Evolutionary conservation across 208 protist genomes (phyloP).

Genomic region (Trypanosoma caninum): DNA sequence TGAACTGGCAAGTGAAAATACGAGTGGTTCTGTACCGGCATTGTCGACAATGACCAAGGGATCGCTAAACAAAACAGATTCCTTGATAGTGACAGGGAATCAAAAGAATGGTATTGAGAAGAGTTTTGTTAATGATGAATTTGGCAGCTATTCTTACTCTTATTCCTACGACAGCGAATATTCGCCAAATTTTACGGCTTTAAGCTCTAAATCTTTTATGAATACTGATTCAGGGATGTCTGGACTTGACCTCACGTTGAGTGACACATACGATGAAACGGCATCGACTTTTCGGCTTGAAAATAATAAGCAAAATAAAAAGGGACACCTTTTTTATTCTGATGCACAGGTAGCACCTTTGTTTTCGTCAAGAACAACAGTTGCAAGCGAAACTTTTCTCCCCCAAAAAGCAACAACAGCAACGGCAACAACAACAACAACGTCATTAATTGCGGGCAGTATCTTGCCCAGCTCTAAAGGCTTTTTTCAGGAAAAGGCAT

Average conservation of each 20-base stretch:
- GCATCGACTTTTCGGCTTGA: too few relatives aligned
- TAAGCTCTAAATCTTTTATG: slow-evolving; percentile 20
- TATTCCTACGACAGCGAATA: slow-evolving; percentile 22
- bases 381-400: too few relatives aligned
- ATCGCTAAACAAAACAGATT: neutral
- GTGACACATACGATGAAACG: neutral
- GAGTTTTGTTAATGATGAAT: neutral
- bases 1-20: neutral
- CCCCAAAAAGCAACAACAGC: neutral
- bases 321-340: too few relatives aligned
- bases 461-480: too few relatives aligned
- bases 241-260: neutral
- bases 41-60: neutral
- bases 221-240: neutral
- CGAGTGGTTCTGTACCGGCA: neutral
- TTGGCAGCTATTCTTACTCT: slow-evolving; percentile 22
- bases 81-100: neutral
- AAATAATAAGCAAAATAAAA: too few relatives aligned
- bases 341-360: too few relatives aligned
- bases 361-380: too few relatives aligned
- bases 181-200: neutral
- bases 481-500: neutral
- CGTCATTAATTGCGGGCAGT: too few relatives aligned
- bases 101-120: neutral
- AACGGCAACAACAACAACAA: neutral